phyloP scores from a whole-genome alignment of 2,329 filamentous ascomycete species.

The Thermothelomyces thermophilus region DNA sequence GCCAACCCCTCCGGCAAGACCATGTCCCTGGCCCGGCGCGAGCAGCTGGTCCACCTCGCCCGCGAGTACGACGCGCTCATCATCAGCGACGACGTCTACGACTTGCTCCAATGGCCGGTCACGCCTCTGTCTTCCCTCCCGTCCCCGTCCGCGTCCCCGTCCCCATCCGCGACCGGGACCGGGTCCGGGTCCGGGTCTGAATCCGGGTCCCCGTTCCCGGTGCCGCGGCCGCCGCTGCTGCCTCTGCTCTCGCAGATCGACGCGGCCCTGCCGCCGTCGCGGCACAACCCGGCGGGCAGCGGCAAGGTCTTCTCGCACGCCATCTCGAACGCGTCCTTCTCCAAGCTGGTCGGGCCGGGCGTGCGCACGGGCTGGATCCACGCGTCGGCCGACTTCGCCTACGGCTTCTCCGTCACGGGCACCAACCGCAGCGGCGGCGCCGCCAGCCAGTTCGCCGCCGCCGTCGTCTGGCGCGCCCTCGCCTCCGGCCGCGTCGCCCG shows the following conservation, averaged over 20 bases:
- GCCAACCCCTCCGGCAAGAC: constrained; percentile 82
- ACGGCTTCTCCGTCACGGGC: constrained; percentile 47
- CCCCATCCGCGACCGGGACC: too few relatives aligned
- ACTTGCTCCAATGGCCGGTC: constrained; percentile 60
- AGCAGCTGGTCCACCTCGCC: constrained; percentile 49
- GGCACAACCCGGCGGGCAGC: constrained; percentile 39
- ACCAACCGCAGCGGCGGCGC: constrained; percentile 52
- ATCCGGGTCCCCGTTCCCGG: too few relatives aligned
- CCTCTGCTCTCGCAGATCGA: constrained; percentile 79
- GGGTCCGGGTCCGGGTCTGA: too few relatives aligned
- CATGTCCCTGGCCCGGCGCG: constrained; percentile 22
- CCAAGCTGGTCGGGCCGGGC: constrained; percentile 78
- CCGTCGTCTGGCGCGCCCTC: constrained; percentile 45
- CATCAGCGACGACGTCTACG: constrained; percentile 74
- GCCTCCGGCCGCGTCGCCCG: constrained; percentile 36
- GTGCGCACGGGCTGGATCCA: constrained; percentile 85
- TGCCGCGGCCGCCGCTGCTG: constrained; percentile 46
- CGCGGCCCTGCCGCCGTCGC: constrained; percentile 51
- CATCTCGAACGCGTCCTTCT: constrained; percentile 83
- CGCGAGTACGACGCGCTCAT: constrained; percentile 69
- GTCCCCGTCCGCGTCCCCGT: constrained; percentile 16
- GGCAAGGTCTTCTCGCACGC: constrained; percentile 63
- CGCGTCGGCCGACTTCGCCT: constrained; percentile 49
- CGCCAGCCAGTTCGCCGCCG: constrained; percentile 45
- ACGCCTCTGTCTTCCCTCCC: constrained; percentile 34